phyloP scores from a whole-genome alignment of 371 early-diverging fungal genomes.

The Conidiobolus incongruus region DNA sequence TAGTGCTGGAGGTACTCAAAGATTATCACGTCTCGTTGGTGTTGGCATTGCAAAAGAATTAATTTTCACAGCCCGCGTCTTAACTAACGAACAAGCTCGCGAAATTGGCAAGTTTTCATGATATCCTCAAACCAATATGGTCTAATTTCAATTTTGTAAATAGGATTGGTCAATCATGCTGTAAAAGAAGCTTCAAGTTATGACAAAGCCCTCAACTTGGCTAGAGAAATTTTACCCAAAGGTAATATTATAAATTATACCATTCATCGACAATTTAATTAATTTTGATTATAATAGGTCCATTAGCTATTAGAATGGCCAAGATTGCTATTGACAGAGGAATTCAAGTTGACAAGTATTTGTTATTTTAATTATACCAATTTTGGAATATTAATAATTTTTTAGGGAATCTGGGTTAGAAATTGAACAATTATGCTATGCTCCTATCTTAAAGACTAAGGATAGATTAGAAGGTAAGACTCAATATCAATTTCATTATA shows the following conservation, averaged over 20 bases:
- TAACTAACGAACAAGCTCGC: conserved; percentile 37
- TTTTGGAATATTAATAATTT: neutral
- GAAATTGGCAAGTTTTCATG: conserved; percentile 20
- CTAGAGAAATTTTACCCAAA: conserved; percentile 56
- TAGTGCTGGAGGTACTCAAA: conserved; percentile 91
- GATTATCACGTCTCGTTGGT: conserved; percentile 74
- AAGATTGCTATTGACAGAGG: conserved; percentile 73
- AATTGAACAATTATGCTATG: conserved; percentile 88
- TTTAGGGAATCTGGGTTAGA: conserved; percentile 60
- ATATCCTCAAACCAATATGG: neutral
- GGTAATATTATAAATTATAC: conserved; percentile 8
- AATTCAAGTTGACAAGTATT: conserved; percentile 56
- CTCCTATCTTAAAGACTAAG: conserved; percentile 79
- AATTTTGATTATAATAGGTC: conserved; percentile 22
- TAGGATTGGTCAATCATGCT: conserved; percentile 64
- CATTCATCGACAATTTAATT: neutral
- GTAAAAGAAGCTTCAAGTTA: conserved; percentile 37
- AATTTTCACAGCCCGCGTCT: conserved; percentile 57
- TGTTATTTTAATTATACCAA: neutral
- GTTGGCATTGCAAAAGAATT: conserved; percentile 75
- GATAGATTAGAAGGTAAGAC: conserved; percentile 72
- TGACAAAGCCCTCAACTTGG: conserved; percentile 53
- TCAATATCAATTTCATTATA: neutral
- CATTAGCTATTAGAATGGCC: conserved; percentile 73
- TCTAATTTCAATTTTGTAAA: neutral